Evolutionary conservation across 1,284 basidiomycete genomes (phyloP), one percentile per base, ranked within the genome.

Genomic region (Vanrija sp.): DNA sequence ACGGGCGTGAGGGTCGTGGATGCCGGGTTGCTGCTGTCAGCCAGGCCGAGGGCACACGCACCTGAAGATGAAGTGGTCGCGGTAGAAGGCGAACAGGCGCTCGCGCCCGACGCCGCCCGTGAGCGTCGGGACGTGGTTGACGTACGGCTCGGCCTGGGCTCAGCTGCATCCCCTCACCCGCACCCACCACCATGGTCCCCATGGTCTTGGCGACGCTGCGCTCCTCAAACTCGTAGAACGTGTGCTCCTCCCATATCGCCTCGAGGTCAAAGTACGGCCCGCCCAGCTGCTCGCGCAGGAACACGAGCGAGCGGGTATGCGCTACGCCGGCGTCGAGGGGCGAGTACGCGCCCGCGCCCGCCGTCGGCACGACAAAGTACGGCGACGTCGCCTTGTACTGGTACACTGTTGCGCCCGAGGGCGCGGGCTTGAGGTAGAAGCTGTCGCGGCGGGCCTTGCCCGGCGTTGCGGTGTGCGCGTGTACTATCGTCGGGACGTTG

Each of bases 101-200:
- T 78, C 67, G 18, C 82, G 77, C 2, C 82, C 82, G 24, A 83
- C 70, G 19, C 82, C 82, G 7, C 82, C 82, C 6, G 81, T 64
- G 51, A 66, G 61, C 4, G 63, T 65, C 16, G 63, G 63, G 19
- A 65, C 50, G 48, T 65, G 63, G 51, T 66, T 64, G 56, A 64
- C 64, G 36, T 66, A 66, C 10, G 60, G 64, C 41, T 66, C 58
- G 22, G 55, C 61, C 49, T 61, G 43, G 18, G 15, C 37, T 47
- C 41, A 51, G 56, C 27, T 14, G 6, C 24, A 16, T 15, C 1
- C 8, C 31, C 3, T 37, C 4, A 20, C 15, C n/a, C 16, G 27
- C 35, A 59, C 64, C 47, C 52, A 65, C 62, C 14, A 63, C 62
- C 64, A 66, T 66, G 8, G 64, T 64, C 2, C 56, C 56, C 64